Evolutionary conservation across 1,284 basidiomycete genomes (phyloP), one percentile per base, ranked within the genome.

Genomic region (Cutaneotrichosporon spelunceum): DNA sequence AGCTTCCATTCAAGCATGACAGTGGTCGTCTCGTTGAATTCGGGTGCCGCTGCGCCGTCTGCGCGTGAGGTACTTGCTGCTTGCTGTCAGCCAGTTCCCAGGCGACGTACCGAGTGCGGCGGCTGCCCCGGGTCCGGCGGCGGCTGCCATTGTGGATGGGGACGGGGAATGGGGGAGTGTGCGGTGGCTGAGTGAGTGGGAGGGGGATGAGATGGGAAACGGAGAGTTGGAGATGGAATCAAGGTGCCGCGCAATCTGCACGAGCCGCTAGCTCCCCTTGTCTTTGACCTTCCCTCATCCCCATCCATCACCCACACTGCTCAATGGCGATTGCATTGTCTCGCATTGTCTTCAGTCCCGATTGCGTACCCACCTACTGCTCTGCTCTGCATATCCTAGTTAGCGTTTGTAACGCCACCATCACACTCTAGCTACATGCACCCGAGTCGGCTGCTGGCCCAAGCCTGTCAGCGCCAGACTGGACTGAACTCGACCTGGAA

Each of bases 1-100:
- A 91, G 78, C 1, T 84, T 85, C 89, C 89, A 91, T 76, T 91
- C 89, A 59, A 91, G 86, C 11, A 83, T 84, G 60, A 87, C 82
- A 0, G 86, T 82, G 1, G 82, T 83, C 56, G 83, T 85, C 78
- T 91, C 89, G 64, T 72, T 66, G 56, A 78, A 79, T 56, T 78
- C 75, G 36, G 73, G 72, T 2, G 61, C 50, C 1, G 61, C 26
- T 10, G 59, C 53, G 13, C 45, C 29, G 30, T 52, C 50, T 6
- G 16, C 30, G 30, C 30, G 53, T n/a, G 53, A 7, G 23, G n/a
- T 24, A 26, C 53, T 34, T 10, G 52, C n/a, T 11, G 52, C 30
- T 26, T 16, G n/a, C 14, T 19, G 34, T 42, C 34, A 52, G n/a
- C 39, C 7, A n/a, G 39, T n/a, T 42, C 7, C 7, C 16, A 19